phyloP scores from a whole-genome alignment of 2,329 filamentous ascomycete species.

The Ascochyta koolunga region DNA sequence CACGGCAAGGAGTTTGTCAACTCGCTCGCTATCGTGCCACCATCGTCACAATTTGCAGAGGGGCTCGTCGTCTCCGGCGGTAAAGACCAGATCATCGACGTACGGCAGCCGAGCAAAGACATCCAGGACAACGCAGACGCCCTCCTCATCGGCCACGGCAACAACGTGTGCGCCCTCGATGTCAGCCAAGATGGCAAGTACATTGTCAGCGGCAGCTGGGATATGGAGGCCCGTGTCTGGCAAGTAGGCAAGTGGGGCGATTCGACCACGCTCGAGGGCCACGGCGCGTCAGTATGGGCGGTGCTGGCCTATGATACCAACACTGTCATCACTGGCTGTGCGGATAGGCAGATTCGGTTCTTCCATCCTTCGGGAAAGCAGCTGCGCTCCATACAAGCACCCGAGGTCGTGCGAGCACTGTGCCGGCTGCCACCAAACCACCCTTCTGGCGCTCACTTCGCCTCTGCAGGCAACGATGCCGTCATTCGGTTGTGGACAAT shows the following conservation, averaged over 20 bases:
- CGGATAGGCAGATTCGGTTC: constrained; percentile 86
- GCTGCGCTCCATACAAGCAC: constrained; percentile 68
- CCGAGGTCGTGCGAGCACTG: constrained; percentile 84
- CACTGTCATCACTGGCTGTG: constrained; percentile 79
- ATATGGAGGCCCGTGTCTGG: constrained; percentile 87
- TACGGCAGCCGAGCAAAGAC: constrained; percentile 71
- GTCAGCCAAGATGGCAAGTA: constrained; percentile 73
- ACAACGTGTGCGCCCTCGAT: constrained; percentile 88
- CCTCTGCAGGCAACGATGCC: constrained; percentile 92
- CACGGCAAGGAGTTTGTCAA: constrained; percentile 89
- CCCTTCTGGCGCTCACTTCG: constrained; percentile 86
- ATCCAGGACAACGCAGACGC: constrained; percentile 81
- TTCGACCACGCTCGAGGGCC: constrained; percentile 72
- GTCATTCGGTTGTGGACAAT: constrained; percentile 86
- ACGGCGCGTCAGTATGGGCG: constrained; percentile 87
- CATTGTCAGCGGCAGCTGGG: constrained; percentile 93
- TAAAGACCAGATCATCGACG: constrained; percentile 91
- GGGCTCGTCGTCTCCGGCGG: constrained; percentile 88
- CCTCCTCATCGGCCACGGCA: constrained; percentile 81
- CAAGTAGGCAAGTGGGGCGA: constrained; percentile 83
- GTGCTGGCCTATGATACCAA: constrained; percentile 81
- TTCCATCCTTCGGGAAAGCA: constrained; percentile 72
- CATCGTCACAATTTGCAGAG: constrained; percentile 71
- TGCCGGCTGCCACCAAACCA: constrained; percentile 78
- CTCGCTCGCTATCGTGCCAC: constrained; percentile 75